phyloP scores from a whole-genome alignment of 192 early-diverging fungal species.

The Podochytrium sp. region DNA sequence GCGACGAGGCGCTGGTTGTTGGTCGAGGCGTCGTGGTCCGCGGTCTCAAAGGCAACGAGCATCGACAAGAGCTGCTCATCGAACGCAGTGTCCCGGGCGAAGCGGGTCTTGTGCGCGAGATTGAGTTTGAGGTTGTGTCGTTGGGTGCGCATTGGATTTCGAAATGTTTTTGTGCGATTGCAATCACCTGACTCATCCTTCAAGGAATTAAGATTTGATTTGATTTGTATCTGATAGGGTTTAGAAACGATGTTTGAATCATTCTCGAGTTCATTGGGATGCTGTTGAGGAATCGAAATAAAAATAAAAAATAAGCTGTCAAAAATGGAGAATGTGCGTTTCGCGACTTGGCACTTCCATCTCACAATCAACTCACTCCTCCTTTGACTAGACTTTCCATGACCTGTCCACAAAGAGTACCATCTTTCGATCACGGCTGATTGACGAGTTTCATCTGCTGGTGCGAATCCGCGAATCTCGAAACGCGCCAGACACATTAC shows the following conservation, averaged over 20 bases:
- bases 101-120: neutral
- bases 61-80: constrained; percentile 10
- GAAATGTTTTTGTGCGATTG: neutral
- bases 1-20: neutral
- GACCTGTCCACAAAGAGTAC: constrained; percentile 35
- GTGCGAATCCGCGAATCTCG: constrained; percentile 18
- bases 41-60: neutral
- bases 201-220: neutral
- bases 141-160: neutral
- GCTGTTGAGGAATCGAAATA: neutral
- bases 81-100: neutral
- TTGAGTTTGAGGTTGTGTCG: constrained; percentile 30
- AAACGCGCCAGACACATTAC: neutral
- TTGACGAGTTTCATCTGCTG: constrained; percentile 52
- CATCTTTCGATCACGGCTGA: constrained; percentile 41
- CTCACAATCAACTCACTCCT: neutral
- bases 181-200: neutral
- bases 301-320: neutral
- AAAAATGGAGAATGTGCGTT: neutral
- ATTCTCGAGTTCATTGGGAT: constrained; percentile 38
- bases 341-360: neutral
- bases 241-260: constrained; percentile 38
- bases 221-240: too few species aligned
- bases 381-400: constrained; percentile 40
- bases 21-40: neutral